Base-by-base conservation (phyloP, 2,329 filamentous ascomycete species). In the Cordyceps javanica region DNA sequence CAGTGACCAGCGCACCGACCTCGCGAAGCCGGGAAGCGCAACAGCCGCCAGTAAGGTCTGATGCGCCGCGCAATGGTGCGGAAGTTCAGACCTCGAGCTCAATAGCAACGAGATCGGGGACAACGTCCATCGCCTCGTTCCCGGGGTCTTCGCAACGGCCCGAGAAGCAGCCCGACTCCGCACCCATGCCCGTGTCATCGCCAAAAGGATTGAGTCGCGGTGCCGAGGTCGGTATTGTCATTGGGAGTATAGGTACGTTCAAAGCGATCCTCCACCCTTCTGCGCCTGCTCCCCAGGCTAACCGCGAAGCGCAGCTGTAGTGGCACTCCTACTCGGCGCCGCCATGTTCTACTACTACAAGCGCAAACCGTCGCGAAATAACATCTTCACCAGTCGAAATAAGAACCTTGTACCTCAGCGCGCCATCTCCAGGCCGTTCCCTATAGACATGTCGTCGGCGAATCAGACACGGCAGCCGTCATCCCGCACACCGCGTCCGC, bases 281-380 rank as follows among this genome's bases (percentile, higher is more conserved):
- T 2, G 10, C 3, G 6, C 7, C 9, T 7, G 21, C 21, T 11
- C 13, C 10, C 5, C 9, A 3, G 6, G n/a, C 46, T 57, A 50
- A 58, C 19, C 1, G 9, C 10, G n/a, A 36, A 16, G 16, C 25
- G 11, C 21, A 58, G 56, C 39, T 3, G 14, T 53, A 8, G 46
- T 46, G 4, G 26, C 28, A 2, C 6, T 46, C 5, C 2, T 58
- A 7, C 39, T 58, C 4, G 39, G 56, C 11, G 56, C 56, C 13
- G 49, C 23, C 13, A 21, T 53, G 21, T 19, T 58, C 19, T 52
- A 46, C n/a, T 58, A 46, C 48, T 58, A 53, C 56, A 30, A 42
- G 30, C 48, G 49, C 23, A 58, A 42, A 41, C 32, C 56, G 3
- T 28, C 34, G 32, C 11, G 36, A 14, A 52, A 53, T 28, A 52